Conservation (phyloP, 257 asterid species). For the Petrea volubilis region DNA sequence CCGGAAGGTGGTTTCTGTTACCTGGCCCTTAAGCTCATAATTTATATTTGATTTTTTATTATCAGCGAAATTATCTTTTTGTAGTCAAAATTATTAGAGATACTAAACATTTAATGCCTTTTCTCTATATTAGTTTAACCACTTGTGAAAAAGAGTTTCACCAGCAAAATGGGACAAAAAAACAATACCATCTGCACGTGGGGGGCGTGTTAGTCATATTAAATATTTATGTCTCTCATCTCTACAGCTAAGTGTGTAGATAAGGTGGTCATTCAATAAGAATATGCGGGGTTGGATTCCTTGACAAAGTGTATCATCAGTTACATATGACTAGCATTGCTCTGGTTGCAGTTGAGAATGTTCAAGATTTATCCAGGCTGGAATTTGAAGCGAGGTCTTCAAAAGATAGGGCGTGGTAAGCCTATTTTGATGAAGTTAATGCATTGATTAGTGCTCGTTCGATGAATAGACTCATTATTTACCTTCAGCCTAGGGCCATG, state of each 20-base stretch:
- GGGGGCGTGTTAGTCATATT: no score
- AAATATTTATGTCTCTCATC: no score
- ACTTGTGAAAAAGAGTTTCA: no score
- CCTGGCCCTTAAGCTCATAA: background rate
- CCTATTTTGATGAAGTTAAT: constrained; percentile 1
- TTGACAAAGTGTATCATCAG: background rate
- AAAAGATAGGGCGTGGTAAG: constrained; percentile 86
- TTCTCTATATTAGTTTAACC: no score
- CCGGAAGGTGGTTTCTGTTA: constrained; percentile 36
- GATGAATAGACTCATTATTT: no score
- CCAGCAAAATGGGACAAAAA: no score
- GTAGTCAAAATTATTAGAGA: background rate
- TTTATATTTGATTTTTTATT: background rate
- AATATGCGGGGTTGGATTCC: background rate
- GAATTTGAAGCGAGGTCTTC: constrained; percentile 85
- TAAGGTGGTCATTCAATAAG: no score
- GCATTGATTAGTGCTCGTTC: no score
- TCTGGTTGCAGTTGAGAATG: constrained; percentile 45
- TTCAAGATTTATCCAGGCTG: constrained; percentile 39
- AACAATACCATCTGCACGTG: no score
- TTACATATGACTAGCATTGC: constrained; percentile 1
- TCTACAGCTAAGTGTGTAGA: no score
- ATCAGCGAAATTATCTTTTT: background rate
- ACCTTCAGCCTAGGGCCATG: no score
- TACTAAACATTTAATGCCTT: no score